phyloP scores from a whole-genome alignment of 129 eudicot species.

The Saposhnikovia divaricata region DNA sequence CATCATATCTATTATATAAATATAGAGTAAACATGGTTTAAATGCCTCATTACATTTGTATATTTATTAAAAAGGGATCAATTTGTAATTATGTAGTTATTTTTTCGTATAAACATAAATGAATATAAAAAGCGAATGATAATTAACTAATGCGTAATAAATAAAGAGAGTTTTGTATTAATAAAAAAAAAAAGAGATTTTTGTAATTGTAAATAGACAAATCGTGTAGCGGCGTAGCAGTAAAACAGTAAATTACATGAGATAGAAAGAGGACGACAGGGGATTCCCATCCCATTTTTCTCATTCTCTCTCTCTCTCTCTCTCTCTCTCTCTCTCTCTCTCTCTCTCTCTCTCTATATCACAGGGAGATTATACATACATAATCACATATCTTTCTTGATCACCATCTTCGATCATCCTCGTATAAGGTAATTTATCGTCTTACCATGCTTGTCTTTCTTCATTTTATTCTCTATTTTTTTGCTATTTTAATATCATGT shows the following conservation, averaged over 20 bases:
- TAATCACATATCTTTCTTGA: slow-evolving; percentile 27
- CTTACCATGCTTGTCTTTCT: background rate
- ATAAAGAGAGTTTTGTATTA: too few relatives aligned
- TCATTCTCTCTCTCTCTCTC: background rate
- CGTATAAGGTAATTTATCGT: slow-evolving; percentile 26
- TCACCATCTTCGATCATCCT: slow-evolving; percentile 35
- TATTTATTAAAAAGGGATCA: too few relatives aligned
- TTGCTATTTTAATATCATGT: background rate
- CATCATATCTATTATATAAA: too few relatives aligned
- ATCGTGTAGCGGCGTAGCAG: slow-evolving; percentile 9
- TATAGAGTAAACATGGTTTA: too few relatives aligned
- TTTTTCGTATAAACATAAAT: too few relatives aligned
- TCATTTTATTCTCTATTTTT: background rate
- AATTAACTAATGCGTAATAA: too few relatives aligned
- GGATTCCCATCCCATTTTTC: background rate
- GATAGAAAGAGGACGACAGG: slow-evolving; percentile 5
- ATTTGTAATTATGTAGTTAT: too few relatives aligned
- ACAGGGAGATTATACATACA: background rate
- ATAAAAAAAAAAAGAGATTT: too few relatives aligned
- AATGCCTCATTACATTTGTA: too few relatives aligned
- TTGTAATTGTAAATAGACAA: background rate
- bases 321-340: background rate
- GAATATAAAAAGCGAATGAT: too few relatives aligned
- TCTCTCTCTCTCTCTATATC: background rate
- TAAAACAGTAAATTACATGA: slow-evolving; percentile 11